Evolutionary conservation across 78 protist genomes (phyloP), one percentile per base, ranked within the genome.

Genomic region (Dictyostelium firmibasis): DNA sequence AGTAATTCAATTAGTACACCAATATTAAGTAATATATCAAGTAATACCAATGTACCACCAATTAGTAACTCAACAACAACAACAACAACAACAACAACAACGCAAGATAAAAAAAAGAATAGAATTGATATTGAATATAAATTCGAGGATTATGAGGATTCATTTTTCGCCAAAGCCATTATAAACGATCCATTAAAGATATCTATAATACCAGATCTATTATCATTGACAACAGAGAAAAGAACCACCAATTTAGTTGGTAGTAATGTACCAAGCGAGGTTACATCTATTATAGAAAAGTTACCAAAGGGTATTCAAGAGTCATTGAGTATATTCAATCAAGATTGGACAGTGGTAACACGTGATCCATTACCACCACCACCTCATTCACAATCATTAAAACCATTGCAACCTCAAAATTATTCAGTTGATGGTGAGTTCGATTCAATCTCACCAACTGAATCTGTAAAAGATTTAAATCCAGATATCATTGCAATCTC

Each of bases 131-230:
- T 76, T 16, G 93, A 87, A 4, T 87, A 87, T 50, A 78, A 87
- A 25, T 87, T 87, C 62, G 93, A 87, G 11, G 93, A 87, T 3
- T 87, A 87, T 27, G 93, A 87, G 13, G 93, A 87, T 1, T 69
- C 43, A 4, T 87, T 87, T 20, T 87, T 87, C 41, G 31, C 82
- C 0, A 87, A 87, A 31, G 70, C 76, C 5, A 78, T 62, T 44
- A 87, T 87, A 72, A 87, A 87, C 31, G 93, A 87, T 53, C 93
- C 84, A 43, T 67, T 87, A 36, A 87, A 87, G 57, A 78, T 87
- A n/a, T 87, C 93, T 0, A 13, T 87, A 0, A 87, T 87, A 6
- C 84, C 84, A 57, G 93, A 87, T 29, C 44, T 87, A 9, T 43
- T 87, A 78, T n/a, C 50, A 31, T 41, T 87, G 1, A 41, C 38